These are phyloP conservation scores for Penicillium sp. DNA, from an alignment of 2,329 filamentous ascomycete species.

Conservation along the genomic window DNA sequence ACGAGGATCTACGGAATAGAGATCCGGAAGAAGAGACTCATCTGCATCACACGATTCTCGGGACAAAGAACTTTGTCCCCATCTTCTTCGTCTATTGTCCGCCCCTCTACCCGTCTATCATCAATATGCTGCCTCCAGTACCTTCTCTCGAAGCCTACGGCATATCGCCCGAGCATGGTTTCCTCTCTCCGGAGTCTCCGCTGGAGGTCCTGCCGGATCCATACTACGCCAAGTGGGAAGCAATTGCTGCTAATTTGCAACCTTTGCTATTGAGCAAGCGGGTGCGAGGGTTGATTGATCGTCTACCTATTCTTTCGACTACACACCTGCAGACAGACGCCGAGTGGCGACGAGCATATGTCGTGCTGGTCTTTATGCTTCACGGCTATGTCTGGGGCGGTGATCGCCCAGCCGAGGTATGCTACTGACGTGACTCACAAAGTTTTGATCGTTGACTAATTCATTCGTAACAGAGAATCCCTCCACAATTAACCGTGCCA, in stretches of 20 bases:
- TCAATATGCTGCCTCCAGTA: slow-evolving; percentile 43
- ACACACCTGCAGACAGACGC: slow-evolving; percentile 72
- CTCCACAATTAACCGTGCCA: slow-evolving; percentile 75
- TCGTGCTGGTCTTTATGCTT: slow-evolving; percentile 69
- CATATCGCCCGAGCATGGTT: slow-evolving; percentile 62
- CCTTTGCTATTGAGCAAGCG: slow-evolving; percentile 78
- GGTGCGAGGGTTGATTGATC: slow-evolving; percentile 71
- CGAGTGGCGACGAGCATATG: slow-evolving; percentile 87
- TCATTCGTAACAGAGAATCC: slow-evolving; percentile 52
- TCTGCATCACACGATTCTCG: neutral
- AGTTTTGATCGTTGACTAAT: neutral
- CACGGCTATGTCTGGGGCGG: slow-evolving; percentile 91
- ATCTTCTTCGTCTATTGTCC: neutral
- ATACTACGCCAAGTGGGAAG: slow-evolving; percentile 95
- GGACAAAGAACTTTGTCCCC: slow-evolving; percentile 1
- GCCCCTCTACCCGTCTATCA: neutral
- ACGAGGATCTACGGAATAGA: slow-evolving; percentile 1
- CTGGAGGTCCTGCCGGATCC: slow-evolving; percentile 75
- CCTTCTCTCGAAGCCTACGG: slow-evolving; percentile 67
- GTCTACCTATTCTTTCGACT: slow-evolving; percentile 77
- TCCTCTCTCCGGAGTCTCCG: slow-evolving; percentile 76
- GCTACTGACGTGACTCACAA: neutral
- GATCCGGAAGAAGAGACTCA: slow-evolving; percentile 1
- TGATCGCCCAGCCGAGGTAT: slow-evolving; percentile 65
- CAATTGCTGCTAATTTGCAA: slow-evolving; percentile 78